Conservation (phyloP, 805 yeast genomes). For the Sugiyamaella boreocaroliniensis region DNA sequence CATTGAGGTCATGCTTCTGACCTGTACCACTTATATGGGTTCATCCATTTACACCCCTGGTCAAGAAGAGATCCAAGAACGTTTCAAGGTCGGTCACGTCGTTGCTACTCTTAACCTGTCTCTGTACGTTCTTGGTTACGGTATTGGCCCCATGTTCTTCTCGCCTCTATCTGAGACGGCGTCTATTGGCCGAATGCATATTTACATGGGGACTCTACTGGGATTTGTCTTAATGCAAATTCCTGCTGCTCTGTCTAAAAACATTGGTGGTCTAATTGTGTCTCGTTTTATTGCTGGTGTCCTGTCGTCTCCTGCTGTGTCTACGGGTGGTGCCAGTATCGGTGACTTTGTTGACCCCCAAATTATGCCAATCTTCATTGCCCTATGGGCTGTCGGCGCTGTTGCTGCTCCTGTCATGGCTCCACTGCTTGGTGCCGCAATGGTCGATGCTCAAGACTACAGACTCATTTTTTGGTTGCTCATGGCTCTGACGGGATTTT, state of each 20-base stretch:
- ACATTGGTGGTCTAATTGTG: slow-evolving; percentile 45
- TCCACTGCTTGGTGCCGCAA: slow-evolving; percentile 50
- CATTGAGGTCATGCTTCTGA: slow-evolving; percentile 38
- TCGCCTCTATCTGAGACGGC: slow-evolving; percentile 52
- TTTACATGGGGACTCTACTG: slow-evolving; percentile 42
- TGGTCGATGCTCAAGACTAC: slow-evolving; percentile 43
- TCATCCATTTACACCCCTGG: slow-evolving; percentile 57
- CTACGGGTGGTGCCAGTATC: slow-evolving; percentile 54
- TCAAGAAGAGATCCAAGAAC: slow-evolving; percentile 32
- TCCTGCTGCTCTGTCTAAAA: slow-evolving; percentile 47
- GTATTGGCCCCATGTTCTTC: slow-evolving; percentile 58
- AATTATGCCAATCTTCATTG: slow-evolving; percentile 41
- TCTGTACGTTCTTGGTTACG: slow-evolving; percentile 58
- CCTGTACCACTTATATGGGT: slow-evolving; percentile 52
- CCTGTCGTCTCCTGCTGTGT: slow-evolving; percentile 49
- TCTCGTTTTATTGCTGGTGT: slow-evolving; percentile 50
- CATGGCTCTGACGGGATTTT: slow-evolving; percentile 35
- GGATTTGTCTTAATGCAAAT: slow-evolving; percentile 47
- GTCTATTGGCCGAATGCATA: slow-evolving; percentile 40
- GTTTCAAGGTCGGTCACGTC: slow-evolving; percentile 41
- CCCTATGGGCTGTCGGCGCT: slow-evolving; percentile 40
- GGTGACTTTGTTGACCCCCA: slow-evolving; percentile 40
- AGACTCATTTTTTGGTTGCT: slow-evolving; percentile 52
- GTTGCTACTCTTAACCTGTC: slow-evolving; percentile 49
- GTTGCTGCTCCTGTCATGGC: slow-evolving; percentile 33